A percentile compares a stretch with the other conserved stretches of the same genome.
phyloP scores from a whole-genome alignment of 192 early-diverging fungal genomes.

The Podila horticola region DNA sequence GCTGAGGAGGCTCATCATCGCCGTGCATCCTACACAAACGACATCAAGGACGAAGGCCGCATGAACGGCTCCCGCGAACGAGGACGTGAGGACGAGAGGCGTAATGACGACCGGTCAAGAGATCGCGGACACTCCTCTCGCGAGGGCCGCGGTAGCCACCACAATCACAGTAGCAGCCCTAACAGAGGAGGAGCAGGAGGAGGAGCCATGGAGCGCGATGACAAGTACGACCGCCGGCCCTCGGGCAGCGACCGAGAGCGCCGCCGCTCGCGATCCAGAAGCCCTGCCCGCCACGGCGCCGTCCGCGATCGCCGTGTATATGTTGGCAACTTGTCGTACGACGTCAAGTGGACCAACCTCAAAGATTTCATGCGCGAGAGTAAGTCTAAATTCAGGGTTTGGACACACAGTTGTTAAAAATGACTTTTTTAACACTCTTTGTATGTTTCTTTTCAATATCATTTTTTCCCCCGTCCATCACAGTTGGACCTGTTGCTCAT shows the following conservation, averaged over 20 bases:
- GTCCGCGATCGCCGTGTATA: conserved; percentile 75
- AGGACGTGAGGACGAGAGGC: neutral
- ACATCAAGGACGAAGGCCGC: conserved; percentile 5
- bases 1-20: conserved; percentile 35
- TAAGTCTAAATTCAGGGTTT: conserved; percentile 27
- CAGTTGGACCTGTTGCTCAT: conserved; percentile 80
- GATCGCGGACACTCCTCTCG: conserved; percentile 1
- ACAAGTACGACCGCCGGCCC: conserved; percentile 34
- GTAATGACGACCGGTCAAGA: conserved; percentile 8
- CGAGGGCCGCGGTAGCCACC: neutral
- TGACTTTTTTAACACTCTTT: neutral
- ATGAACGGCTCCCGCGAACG: neutral
- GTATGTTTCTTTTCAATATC: neutral
- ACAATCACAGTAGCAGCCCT: conserved; percentile 7
- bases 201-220: conserved; percentile 16
- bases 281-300: conserved; percentile 17
- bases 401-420: neutral
- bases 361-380: conserved; percentile 87
- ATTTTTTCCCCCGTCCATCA: neutral
- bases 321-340: conserved; percentile 85
- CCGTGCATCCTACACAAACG: conserved; percentile 16
- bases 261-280: conserved; percentile 33
- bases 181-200: conserved; percentile 4
- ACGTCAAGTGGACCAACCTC: conserved; percentile 78
- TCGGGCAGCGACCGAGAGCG: conserved; percentile 5